Evolutionary conservation across 768 basidiomycete genomes (phyloP).

Genomic region (Exsudoporus frostii): DNA sequence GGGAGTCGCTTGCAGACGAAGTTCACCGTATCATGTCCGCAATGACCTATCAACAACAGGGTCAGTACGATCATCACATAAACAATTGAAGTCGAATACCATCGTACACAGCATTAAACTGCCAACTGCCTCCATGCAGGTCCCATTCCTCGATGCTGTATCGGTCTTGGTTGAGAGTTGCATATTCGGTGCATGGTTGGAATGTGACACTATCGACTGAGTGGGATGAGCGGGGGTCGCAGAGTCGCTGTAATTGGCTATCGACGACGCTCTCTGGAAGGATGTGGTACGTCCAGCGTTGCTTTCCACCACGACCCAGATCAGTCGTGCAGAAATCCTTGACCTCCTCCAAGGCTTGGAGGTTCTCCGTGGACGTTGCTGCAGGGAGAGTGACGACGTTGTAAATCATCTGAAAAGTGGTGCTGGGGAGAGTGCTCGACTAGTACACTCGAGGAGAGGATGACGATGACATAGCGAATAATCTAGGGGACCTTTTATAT

Average conservation of each 20-base stretch:
- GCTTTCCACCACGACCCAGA: slow-evolving; percentile 49
- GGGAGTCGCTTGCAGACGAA: slow-evolving; percentile 41
- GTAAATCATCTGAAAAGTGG: slow-evolving; percentile 23
- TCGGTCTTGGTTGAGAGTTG: slow-evolving; percentile 41
- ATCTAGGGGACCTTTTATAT: slow-evolving; percentile 23
- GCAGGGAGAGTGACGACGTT: slow-evolving; percentile 42
- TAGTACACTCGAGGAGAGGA: slow-evolving; percentile 7
- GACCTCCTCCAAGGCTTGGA: slow-evolving; percentile 51
- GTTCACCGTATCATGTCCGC: slow-evolving; percentile 47
- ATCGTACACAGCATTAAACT: slow-evolving; percentile 46
- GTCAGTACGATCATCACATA: slow-evolving; percentile 28
- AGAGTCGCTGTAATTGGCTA: slow-evolving; percentile 37
- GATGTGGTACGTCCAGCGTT: slow-evolving; percentile 53
- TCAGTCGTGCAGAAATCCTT: slow-evolving; percentile 51
- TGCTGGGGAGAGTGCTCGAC: neutral
- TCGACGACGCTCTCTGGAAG: slow-evolving; percentile 41
- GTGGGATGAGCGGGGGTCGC: slow-evolving; percentile 33
- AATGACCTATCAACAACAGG: slow-evolving; percentile 38
- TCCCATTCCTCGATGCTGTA: slow-evolving; percentile 40
- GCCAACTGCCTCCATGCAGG: slow-evolving; percentile 40
- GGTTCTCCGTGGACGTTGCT: slow-evolving; percentile 46
- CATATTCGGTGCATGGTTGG: slow-evolving; percentile 40
- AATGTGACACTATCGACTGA: slow-evolving; percentile 41
- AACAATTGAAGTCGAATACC: slow-evolving; percentile 22
- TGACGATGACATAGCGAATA: slow-evolving; percentile 12